Evolutionary conservation across 2,329 filamentous ascomycete species (phyloP).

Genomic region (Botrytis fragariae): DNA sequence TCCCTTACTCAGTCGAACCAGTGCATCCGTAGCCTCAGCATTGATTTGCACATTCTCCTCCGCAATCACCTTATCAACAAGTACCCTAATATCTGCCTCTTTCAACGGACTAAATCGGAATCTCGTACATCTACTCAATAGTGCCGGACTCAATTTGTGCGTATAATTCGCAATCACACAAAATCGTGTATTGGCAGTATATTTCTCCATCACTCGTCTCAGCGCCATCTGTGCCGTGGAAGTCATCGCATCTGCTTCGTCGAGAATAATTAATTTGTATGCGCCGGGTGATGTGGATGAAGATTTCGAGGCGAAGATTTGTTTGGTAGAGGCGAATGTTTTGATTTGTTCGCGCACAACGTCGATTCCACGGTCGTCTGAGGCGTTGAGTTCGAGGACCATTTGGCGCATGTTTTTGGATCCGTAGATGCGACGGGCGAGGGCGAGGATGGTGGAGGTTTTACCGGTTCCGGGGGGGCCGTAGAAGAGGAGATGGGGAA

Average conservation of each 20-base stretch:
- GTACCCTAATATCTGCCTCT: slow-evolving; percentile 75
- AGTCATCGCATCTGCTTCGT: slow-evolving; percentile 99
- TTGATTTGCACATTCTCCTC: slow-evolving; percentile 85
- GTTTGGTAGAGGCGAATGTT: slow-evolving; percentile 96
- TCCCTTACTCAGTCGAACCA: slow-evolving; percentile 86
- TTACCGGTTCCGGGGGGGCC: slow-evolving; percentile 96
- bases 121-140: slow-evolving; percentile 88
- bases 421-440: slow-evolving; percentile 91
- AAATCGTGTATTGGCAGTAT: slow-evolving; percentile 95
- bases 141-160: slow-evolving; percentile 90
- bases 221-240: slow-evolving; percentile 97
- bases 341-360: slow-evolving; percentile 99
- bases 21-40: slow-evolving; percentile 73
- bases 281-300: slow-evolving; percentile 56
- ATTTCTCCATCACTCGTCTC: slow-evolving; percentile 97
- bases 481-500: slow-evolving; percentile 95
- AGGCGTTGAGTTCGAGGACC: slow-evolving; percentile 96
- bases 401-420: slow-evolving; percentile 92
- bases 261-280: slow-evolving; percentile 95
- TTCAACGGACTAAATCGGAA: slow-evolving; percentile 95
- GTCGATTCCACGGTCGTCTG: slow-evolving; percentile 95
- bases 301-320: slow-evolving; percentile 78
- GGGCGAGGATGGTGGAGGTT: slow-evolving; percentile 91
- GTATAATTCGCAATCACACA: slow-evolving; percentile 99
- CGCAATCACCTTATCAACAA: slow-evolving; percentile 87